phyloP scores from a whole-genome alignment of 441 rosid genomes.

The Pelargonium cotyledonis region DNA sequence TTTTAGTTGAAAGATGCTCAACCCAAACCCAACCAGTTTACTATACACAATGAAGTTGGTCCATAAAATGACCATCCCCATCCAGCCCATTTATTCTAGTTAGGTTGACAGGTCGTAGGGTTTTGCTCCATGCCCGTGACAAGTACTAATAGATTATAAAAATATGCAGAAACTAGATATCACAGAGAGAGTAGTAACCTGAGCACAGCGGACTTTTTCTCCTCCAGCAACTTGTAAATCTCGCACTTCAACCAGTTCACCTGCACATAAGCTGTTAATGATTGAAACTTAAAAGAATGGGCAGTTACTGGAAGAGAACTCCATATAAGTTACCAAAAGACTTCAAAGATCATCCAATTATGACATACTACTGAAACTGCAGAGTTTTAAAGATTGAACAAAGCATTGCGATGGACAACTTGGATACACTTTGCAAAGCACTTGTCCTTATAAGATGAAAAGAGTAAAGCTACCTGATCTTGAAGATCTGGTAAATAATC shows the following conservation, averaged over 20 bases:
- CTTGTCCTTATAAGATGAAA: constrained; percentile 16
- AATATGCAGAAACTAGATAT: constrained; percentile 17
- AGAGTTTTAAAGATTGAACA: constrained; percentile 9
- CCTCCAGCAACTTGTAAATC: constrained; percentile 59
- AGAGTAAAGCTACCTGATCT: constrained; percentile 44
- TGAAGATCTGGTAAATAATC: constrained; percentile 60
- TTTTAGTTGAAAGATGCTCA: too few relatives aligned
- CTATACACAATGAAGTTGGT: too few relatives aligned
- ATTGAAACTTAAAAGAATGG: constrained; percentile 46
- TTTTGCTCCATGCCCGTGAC: too few relatives aligned
- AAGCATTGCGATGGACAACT: background rate
- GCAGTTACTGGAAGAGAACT: background rate
- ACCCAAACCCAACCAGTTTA: too few relatives aligned
- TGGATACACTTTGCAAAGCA: background rate
- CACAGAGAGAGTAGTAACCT: constrained; percentile 36
- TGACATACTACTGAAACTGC: too few relatives aligned
- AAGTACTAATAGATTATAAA: background rate
- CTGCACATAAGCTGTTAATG: constrained; percentile 51
- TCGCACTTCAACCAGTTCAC: constrained; percentile 64
- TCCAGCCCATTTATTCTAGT: too few relatives aligned
- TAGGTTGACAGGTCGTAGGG: too few relatives aligned
- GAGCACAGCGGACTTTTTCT: constrained; percentile 55
- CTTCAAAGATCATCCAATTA: too few relatives aligned
- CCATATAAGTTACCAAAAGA: background rate
- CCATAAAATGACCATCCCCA: too few relatives aligned